Base-by-base conservation (phyloP, 441 rosid genomes). In the Brassica hybrid region DNA sequence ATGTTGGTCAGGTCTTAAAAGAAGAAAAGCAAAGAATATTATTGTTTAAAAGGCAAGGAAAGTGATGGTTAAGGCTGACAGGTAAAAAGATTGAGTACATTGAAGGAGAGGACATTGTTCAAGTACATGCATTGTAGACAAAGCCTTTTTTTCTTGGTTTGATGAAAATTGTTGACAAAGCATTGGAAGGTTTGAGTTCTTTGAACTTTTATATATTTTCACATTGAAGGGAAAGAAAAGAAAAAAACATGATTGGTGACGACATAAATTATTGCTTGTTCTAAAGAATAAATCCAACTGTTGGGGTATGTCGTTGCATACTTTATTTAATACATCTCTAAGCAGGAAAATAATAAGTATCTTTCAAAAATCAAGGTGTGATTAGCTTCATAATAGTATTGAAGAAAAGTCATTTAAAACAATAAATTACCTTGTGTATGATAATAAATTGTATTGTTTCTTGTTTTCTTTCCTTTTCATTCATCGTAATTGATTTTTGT, bases 81-180 rank as follows among this genome's bases (percentile, higher is more conserved):
- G 13, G 19, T 4, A 45, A 45, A 45, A 34, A 11, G 43, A 13
- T 62, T 61, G 48, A 45, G 50, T 72, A 72, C 69, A 72, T 48
- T 62, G 76, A 61, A 72, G 76, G 76, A 61, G 27, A 43, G 0
- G 25, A 25, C 27, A 60, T 5, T 2, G 59, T 60, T 23, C 12
- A 12, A 72, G 45, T 72, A 16, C 75, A 72, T 77, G 76, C 76
- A 77, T 71, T 77, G 17, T n/a, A 25, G 71, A 70, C 67, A 57
- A 18, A 71, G 38, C 67, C 23, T 57, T 58, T 36, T 36, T 36
- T 36, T 36, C 52, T 43, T 60, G 45, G 48, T 12, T 63, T 38
- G 68, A 16, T 56, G 74, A 64, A 56, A 9, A 5, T 50, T 76
- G 60, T 64, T 70, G 80, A 77, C 80, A 50, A 76, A 19, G 52